Evolutionary conservation across 2,329 filamentous ascomycete genomes (phyloP).

Genomic region (Cercospora beticola): DNA sequence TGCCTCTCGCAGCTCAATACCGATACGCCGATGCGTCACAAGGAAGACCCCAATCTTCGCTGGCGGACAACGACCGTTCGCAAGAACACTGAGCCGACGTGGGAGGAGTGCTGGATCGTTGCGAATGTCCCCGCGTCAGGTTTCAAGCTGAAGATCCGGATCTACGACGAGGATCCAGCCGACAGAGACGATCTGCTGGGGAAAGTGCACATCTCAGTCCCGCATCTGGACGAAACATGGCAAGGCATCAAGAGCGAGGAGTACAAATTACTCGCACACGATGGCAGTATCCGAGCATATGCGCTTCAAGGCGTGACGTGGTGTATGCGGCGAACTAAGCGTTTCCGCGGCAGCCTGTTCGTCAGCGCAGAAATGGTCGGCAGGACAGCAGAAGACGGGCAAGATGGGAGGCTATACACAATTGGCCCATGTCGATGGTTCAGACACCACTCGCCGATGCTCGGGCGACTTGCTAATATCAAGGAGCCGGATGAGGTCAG

Average conservation of each 20-base stretch:
- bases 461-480: slow-evolving; percentile 73
- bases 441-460: slow-evolving; percentile 84
- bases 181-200: slow-evolving; percentile 86
- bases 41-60: slow-evolving; percentile 75
- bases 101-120: slow-evolving; percentile 85
- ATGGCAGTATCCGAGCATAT: slow-evolving; percentile 85
- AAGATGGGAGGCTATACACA: slow-evolving; percentile 70
- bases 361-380: slow-evolving; percentile 79
- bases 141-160: slow-evolving; percentile 77
- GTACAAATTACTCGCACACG: slow-evolving; percentile 76
- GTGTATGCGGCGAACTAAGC: slow-evolving; percentile 59
- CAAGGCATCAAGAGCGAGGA: slow-evolving; percentile 62
- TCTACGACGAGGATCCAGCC: slow-evolving; percentile 87
- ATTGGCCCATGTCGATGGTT: slow-evolving; percentile 74
- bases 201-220: slow-evolving; percentile 72
- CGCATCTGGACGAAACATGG: slow-evolving; percentile 64
- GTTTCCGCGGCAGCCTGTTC: slow-evolving; percentile 68
- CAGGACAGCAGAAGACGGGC: slow-evolving; percentile 62
- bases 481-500: slow-evolving; percentile 54
- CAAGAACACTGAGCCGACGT: slow-evolving; percentile 69
- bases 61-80: slow-evolving; percentile 76
- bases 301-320: slow-evolving; percentile 67
- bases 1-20: slow-evolving; percentile 73
- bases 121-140: slow-evolving; percentile 80
- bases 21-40: slow-evolving; percentile 70